Conservation (phyloP, 2,329 filamentous ascomycete genomes). For the Aspergillus sp. region DNA sequence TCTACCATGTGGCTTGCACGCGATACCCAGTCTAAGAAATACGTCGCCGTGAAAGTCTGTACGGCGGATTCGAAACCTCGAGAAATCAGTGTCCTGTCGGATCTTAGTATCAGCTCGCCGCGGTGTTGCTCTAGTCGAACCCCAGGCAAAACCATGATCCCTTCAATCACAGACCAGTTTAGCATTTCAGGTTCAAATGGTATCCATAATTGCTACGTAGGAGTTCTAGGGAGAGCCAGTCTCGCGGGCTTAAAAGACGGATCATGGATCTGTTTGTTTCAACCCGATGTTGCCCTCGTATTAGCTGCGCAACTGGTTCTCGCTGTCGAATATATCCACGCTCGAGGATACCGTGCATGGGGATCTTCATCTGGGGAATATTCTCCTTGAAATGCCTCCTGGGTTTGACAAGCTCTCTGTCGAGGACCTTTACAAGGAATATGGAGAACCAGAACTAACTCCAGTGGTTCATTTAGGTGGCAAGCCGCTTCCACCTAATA, state of each 20-base stretch:
- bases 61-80: constrained; percentile 9
- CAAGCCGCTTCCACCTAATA: neutral
- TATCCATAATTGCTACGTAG: constrained; percentile 25
- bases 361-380: constrained; percentile 6
- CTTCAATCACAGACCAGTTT: constrained; percentile 21
- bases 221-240: constrained; percentile 17
- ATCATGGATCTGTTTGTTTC: constrained; percentile 24
- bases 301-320: constrained; percentile 30
- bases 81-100: constrained; percentile 22
- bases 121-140: neutral
- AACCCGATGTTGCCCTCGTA: constrained; percentile 23
- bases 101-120: neutral
- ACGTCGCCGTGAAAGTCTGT: constrained; percentile 12
- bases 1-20: constrained; percentile 16
- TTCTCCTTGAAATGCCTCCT: neutral
- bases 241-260: constrained; percentile 19
- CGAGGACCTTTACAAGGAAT: neutral
- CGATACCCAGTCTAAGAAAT: neutral
- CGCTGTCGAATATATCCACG: constrained; percentile 24
- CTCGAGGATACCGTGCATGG: neutral
- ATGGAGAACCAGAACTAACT: neutral
- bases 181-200: constrained; percentile 25
- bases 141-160: constrained; percentile 9
- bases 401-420: neutral
- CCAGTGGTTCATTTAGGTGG: neutral